Conservation (phyloP, 805 yeast species). For the Brettanomyces bruxellensis region DNA sequence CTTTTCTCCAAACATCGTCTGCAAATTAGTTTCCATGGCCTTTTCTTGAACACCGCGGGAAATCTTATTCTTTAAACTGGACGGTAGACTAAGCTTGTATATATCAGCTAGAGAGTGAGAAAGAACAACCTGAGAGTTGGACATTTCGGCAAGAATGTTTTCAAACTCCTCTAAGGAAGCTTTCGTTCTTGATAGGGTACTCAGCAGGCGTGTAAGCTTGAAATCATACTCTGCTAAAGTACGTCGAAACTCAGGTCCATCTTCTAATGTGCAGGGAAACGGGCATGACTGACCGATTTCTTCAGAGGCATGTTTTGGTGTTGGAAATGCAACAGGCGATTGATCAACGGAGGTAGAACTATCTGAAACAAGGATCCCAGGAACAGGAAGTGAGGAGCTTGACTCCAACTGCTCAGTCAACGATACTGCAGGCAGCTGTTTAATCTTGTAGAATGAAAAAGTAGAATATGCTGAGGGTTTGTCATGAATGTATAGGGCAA, state of each 20-base stretch:
- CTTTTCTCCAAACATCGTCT: conserved; percentile 7
- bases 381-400: not conserved
- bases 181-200: not conserved
- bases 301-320: not conserved
- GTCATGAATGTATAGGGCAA: not conserved
- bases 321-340: conserved; percentile 1
- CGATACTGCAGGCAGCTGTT: not conserved
- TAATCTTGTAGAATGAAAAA: not conserved
- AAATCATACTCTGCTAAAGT: conserved; percentile 20
- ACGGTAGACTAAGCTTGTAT: not conserved
- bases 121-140: not conserved
- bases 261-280: conserved; percentile 24
- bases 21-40: not conserved
- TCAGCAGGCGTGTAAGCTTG: conserved; percentile 9
- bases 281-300: conserved; percentile 5
- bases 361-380: no score
- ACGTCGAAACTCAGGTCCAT: conserved; percentile 29
- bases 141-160: not conserved
- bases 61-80: not conserved
- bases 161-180: not conserved
- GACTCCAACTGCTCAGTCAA: not conserved
- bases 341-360: no score
- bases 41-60: not conserved
- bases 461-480: not conserved
- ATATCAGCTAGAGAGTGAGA: conserved; percentile 1